Evolutionary conservation across 1,284 basidiomycete species (phyloP), one percentile per base, ranked within the genome.

Genomic region (Austroboletus niveus): DNA sequence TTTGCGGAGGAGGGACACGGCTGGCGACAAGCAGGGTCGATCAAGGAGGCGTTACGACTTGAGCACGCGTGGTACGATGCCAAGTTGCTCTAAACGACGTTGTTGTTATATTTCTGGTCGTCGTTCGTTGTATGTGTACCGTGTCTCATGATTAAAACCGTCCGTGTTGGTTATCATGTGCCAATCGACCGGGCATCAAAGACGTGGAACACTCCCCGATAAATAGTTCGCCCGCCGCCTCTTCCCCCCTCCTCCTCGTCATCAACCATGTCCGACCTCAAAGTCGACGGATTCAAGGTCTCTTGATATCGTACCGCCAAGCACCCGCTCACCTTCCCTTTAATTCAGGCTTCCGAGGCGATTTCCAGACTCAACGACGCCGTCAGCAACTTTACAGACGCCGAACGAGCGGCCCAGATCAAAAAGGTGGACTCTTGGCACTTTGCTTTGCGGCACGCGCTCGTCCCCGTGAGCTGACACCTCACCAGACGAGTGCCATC

Each of bases 401-500:
- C 78, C 53, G 88, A 96, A 74, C 92, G 84, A 75, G 79, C 86
- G 64, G 73, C 77, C 39, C 85, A 90, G 70, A 85, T 95, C 55
- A 94, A 94, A 73, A 95, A 94, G 86, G 93, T 89, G 31, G 20
- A 8, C 8, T n/a, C 9, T 34, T 9, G 22, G 5, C 22, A 12
- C 15, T 8, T 12, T 8, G 20, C 24, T n/a, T 38, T 38, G n/a
- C 36, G 15, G 8, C 8, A 8, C n/a, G 14, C n/a, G 11, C 7
- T 17, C 36, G 9, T 10, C 36, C 17, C 36, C 17, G 2, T 3
- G n/a, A 8, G n/a, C 36, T 14, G 11, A 20, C 14, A 12, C 44
- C 14, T 15, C 11, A 20, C 12, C 59, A 96, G 94, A 92, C 89
- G 55, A 94, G 93, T 68, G 92, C 91, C 59, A 82, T 95, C 70